Percentiles rank a stretch among this genome's conserved stretches.
Evolutionary conservation across 2,329 filamentous ascomycete genomes (phyloP).

Genomic region (Botryotinia narcissicola): DNA sequence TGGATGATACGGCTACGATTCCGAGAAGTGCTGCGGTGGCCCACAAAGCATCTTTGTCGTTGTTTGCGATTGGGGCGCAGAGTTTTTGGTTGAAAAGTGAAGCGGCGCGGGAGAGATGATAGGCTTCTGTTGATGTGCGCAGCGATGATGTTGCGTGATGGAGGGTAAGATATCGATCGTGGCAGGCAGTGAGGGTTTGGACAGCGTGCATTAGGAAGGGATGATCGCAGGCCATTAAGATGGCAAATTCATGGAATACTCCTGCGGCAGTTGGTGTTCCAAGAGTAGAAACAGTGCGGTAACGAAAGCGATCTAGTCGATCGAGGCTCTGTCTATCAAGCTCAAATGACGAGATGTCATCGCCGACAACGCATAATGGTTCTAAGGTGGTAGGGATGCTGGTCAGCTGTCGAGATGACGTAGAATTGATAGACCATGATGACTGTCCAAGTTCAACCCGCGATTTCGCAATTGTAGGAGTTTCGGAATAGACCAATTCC

Average conservation of each 20-base stretch:
- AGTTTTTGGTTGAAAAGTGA: conserved; percentile 48
- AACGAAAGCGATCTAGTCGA: conserved; percentile 44
- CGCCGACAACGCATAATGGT: background rate
- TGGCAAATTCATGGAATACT: conserved; percentile 41
- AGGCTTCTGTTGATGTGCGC: conserved; percentile 39
- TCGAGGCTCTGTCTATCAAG: conserved; percentile 33
- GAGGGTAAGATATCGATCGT: conserved; percentile 47
- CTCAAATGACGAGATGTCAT: background rate
- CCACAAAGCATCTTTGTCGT: conserved; percentile 50
- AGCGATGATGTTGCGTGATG: conserved; percentile 30
- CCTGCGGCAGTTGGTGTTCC: conserved; percentile 37
- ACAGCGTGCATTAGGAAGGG: conserved; percentile 48
- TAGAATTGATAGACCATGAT: background rate
- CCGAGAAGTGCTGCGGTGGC: conserved; percentile 48
- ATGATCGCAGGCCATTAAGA: conserved; percentile 23
- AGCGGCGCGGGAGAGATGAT: conserved; percentile 49
- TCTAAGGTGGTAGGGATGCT: conserved; percentile 6
- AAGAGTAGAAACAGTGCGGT: conserved; percentile 44
- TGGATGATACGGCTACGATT: conserved; percentile 45
- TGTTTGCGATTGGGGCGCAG: conserved; percentile 38
- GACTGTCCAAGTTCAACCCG: background rate
- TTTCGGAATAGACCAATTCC: conserved; percentile 30
- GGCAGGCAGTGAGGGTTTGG: conserved; percentile 52
- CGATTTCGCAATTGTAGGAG: background rate
- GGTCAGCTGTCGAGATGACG: too few species aligned